A percentile compares a stretch with the other conserved stretches of the same genome.
phyloP scores from a whole-genome alignment of 2,329 filamentous ascomycete species.

The Hymenoscyphus albidus region DNA sequence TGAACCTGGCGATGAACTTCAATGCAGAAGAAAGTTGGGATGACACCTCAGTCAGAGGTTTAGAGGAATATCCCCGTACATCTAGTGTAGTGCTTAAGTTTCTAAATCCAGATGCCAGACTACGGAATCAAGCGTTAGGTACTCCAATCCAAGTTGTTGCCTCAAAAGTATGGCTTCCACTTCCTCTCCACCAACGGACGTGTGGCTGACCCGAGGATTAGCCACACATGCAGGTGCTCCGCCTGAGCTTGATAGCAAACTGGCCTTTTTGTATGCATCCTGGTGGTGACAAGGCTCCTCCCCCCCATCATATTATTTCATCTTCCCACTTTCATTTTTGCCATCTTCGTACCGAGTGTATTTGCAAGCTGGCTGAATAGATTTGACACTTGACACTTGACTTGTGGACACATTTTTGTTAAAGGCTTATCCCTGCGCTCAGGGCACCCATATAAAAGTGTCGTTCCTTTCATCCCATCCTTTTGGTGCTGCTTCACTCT shows the following conservation, averaged over 20 bases:
- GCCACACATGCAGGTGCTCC: neutral
- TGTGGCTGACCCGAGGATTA: neutral
- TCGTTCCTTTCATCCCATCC: constrained; percentile 15
- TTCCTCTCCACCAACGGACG: too few species aligned
- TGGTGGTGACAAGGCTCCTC: constrained; percentile 21
- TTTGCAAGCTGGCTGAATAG: constrained; percentile 19
- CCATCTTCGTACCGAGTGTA: neutral
- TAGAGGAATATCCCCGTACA: too few species aligned
- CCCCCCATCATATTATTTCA: constrained; percentile 16
- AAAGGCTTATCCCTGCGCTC: constrained; percentile 10
- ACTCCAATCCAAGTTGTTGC: too few species aligned
- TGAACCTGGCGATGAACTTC: neutral
- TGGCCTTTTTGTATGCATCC: constrained; percentile 26
- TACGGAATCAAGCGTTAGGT: neutral
- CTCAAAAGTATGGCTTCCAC: too few species aligned
- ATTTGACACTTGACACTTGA: neutral
- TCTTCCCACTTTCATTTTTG: constrained; percentile 13
- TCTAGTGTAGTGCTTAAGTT: too few species aligned
- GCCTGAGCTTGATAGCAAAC: constrained; percentile 20
- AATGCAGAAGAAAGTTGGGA: neutral
- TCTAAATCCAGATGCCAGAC: neutral
- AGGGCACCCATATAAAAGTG: constrained; percentile 25
- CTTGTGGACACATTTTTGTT: constrained; percentile 35
- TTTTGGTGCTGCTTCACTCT: constrained; percentile 28
- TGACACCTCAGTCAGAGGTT: too few species aligned